Evolutionary conservation across 805 yeast species (phyloP), one percentile per base, ranked within the genome.

Genomic region (Wickerhamiella cacticola): DNA sequence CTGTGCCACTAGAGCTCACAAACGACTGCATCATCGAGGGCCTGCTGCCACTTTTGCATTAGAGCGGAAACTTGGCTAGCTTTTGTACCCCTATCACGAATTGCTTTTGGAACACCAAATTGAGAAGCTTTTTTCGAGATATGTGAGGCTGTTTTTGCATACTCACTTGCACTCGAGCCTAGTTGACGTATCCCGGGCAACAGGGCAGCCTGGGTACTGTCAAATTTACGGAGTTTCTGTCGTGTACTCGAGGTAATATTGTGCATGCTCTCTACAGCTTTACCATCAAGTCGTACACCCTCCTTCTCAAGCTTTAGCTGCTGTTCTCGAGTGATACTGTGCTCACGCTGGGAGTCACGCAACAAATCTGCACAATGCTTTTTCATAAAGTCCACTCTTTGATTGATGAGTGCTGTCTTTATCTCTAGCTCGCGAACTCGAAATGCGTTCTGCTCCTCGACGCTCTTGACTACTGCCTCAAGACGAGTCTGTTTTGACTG

Each of bases 211-310:
- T 36, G 21, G 13, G 25, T n/a, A 5, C 13, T 22, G 7, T 36
- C 26, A 8, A 36, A 36, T 12, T 19, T 15, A 3, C 9, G 25
- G 15, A 36, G 25, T 12, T 36, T 36, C 22, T 7, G 5, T 15
- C 41, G 7, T 4, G 41, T 12, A 15, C 21, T 36, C 21, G 41
- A 18, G 6, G 41, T 36, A 8, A 36, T 36, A 21, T 6, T 19
- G n/a, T 25, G 24, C n/a, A 36, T 7, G 21, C 41, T 36, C n/a
- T 19, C 16, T 16, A n/a, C 16, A n/a, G 41, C 41, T n/a, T 36
- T 21, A n/a, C 41, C 25, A 12, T 36, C 41, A 7, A 36, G 41
- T 25, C n/a, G 10, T n/a, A 36, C 41, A 7, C 41, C 41, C 25
- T 21, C 24, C 6, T 36, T 24, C 21, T 36, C 25, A n/a, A 19